Base-by-base conservation (phyloP, 1,139 yeast genomes). In the Pneumocystis jirovecii region DNA sequence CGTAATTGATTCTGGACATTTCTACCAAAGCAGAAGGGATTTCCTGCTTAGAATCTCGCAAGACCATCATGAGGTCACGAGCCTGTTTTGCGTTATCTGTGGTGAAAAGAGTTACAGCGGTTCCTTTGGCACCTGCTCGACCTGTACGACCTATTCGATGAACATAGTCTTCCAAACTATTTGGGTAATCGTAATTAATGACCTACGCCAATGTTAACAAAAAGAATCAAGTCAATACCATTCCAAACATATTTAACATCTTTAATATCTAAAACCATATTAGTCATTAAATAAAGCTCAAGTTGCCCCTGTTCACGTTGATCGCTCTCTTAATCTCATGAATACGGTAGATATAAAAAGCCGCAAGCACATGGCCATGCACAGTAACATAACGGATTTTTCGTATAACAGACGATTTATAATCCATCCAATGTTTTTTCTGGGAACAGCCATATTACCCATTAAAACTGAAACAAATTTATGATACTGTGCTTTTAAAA, bases 111-210 rank as follows among this genome's bases (percentile, higher is more conserved):
- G 98, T 90, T 71, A 91, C 85, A 68, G 98, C 97, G 69, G 95
- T 90, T 82, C 98, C 98, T 69, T 82, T 81, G 70, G 89, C 85
- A 77, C 97, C 97, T 71, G 97, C 98, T 84, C 98, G 89, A 77
- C 98, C 98, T 70, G 97, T 91, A 85, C 98, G 89, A 76, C 97
- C 97, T 74, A 87, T 87, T 78, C 95, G 83, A 77, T 87, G 95
- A 68, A 93, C 97, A 77, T 93, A 93, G 80, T 93, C 97, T 66
- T 93, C 98, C 75, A 90, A 88, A 80, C 91, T 93, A 78, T 90
- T 90, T 74, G 98, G 97, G 90, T 91, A 91, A 77, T 93, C 98
- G 75, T 83, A 90, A 85, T 93, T 93, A 75, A 93, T 83, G 68
- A 93, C 57, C 57, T 50, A 50, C 25, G 25, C 12, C 25, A 31